These are phyloP conservation scores for Astrothelium subdiscretum DNA, from an alignment of 495 filamentous ascomycete genomes.

Conservation along the genomic window DNA sequence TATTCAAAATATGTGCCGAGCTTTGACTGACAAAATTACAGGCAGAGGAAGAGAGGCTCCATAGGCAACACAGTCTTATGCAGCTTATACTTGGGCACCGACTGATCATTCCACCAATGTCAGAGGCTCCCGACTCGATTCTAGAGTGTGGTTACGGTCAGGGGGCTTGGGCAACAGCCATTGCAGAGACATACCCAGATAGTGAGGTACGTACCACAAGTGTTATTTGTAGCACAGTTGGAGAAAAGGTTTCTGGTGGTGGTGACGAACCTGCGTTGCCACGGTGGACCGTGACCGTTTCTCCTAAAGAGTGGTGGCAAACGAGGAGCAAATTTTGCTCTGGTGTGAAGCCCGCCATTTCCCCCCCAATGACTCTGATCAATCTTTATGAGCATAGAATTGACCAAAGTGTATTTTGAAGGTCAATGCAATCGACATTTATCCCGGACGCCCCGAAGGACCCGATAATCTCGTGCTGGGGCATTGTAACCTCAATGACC, in stretches of 20 bases:
- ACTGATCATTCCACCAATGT: slow-evolving; percentile 64
- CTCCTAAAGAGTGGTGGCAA: no score
- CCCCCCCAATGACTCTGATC: not conserved
- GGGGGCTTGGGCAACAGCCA: slow-evolving; percentile 45
- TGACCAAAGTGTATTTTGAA: slow-evolving; percentile 8
- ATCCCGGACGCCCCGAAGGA: slow-evolving; percentile 13
- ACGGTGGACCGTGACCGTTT: no score
- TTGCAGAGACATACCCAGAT: slow-evolving; percentile 2
- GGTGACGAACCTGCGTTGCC: no score
- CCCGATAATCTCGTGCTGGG: slow-evolving; percentile 16
- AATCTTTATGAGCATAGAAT: slow-evolving; percentile 6
- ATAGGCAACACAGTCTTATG: slow-evolving; percentile 59
- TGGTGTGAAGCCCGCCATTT: no score
- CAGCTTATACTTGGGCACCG: slow-evolving; percentile 60
- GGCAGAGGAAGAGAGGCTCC: slow-evolving; percentile 71
- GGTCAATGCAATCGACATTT: slow-evolving; percentile 22
- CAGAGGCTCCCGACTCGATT: slow-evolving; percentile 28
- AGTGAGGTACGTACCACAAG: not conserved
- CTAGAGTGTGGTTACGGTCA: slow-evolving; percentile 32
- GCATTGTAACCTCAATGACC: slow-evolving; percentile 24
- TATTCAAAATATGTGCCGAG: not conserved
- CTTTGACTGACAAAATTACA: slow-evolving; percentile 29
- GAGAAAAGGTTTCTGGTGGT: no score
- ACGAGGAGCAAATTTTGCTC: no score
- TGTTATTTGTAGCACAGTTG: not conserved